Base-by-base conservation (phyloP, 371 early-diverging fungal species). In the Gilbertella persicaria region DNA sequence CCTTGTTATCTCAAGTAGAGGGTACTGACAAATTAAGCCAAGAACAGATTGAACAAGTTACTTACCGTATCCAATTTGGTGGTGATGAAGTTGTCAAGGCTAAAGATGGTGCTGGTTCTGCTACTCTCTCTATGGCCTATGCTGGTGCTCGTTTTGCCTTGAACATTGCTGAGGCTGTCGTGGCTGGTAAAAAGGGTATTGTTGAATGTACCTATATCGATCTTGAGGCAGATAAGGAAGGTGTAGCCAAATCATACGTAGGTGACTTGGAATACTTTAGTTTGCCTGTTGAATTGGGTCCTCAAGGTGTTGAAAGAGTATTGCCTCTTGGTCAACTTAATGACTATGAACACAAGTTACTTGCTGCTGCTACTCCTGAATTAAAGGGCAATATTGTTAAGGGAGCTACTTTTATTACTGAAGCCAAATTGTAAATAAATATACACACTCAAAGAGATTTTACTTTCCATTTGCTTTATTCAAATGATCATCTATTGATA, bases 21-120 rank as follows among this genome's bases (percentile, higher is more conserved):
- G 67, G 57, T 46, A 77, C 86, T 33, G 60, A 72, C 1, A 60
- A 63, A 35, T 80, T 90, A 60, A 67, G 77, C 26, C 67, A 88
- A 26, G 86, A 83, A 20, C 84, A 92, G 73, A 64, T 84, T 60
- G 89, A 88, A 50, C 59, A 73, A 6, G 72, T 95, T 10, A 91
- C 89, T 48, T 62, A 92, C 35, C 87, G 95, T 49, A 90, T 95
- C 56, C 95, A 95, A 66, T 95, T 79, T 75, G 95, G 92, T 59
- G 95, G 95, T 56, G 95, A 95, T 66, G 95, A 95, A 67, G 95
- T 95, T 49, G 92, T 95, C 66, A 89, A 92, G 78, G 95, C 95
- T 52, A 95, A 95, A 80, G 85, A 79, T 51, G 87, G 87, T 38
- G 79, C 83, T 37, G 87, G 87, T 30, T 87, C 85, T 25, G 93